These are phyloP conservation scores for Ceraceosorus bombacis DNA, from an alignment of 1,284 basidiomycete species.

Conservation along the genomic window DNA sequence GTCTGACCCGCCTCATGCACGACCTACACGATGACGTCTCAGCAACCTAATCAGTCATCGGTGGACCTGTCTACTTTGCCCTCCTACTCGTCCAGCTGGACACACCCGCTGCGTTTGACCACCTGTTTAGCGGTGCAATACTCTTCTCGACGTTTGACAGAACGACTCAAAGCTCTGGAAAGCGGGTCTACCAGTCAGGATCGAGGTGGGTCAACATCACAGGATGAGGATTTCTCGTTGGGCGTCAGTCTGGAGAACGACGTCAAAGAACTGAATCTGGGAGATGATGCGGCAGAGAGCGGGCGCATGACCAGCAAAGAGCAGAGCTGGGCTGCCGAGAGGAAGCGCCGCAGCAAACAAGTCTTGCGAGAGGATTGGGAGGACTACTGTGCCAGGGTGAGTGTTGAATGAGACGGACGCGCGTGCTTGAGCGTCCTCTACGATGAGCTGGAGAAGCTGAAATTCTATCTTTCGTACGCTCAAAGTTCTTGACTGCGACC, in stretches of 20 bases:
- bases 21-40: too few species aligned
- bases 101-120: constrained; percentile 29
- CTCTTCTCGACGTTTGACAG: constrained; percentile 21
- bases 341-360: constrained; percentile 5
- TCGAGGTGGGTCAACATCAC: neutral
- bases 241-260: constrained; percentile 1
- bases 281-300: constrained; percentile 11
- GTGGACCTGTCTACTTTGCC: constrained; percentile 29
- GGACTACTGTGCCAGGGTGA: constrained; percentile 21
- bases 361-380: constrained; percentile 23
- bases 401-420: neutral
- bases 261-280: constrained; percentile 4
- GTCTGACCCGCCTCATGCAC: too few species aligned
- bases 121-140: constrained; percentile 38
- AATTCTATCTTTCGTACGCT: neutral
- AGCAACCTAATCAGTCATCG: too few species aligned
- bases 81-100: constrained; percentile 36
- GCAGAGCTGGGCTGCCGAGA: constrained; percentile 2
- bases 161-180: constrained; percentile 19
- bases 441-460: neutral
- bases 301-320: neutral
- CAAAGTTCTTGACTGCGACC: constrained; percentile 36
- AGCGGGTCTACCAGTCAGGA: neutral
- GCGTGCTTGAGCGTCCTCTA: too few species aligned
- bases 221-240: neutral